These are phyloP conservation scores for Pseudogymnoascus sp. DNA, from an alignment of 2,329 filamentous ascomycete species.

Conservation along the genomic window DNA sequence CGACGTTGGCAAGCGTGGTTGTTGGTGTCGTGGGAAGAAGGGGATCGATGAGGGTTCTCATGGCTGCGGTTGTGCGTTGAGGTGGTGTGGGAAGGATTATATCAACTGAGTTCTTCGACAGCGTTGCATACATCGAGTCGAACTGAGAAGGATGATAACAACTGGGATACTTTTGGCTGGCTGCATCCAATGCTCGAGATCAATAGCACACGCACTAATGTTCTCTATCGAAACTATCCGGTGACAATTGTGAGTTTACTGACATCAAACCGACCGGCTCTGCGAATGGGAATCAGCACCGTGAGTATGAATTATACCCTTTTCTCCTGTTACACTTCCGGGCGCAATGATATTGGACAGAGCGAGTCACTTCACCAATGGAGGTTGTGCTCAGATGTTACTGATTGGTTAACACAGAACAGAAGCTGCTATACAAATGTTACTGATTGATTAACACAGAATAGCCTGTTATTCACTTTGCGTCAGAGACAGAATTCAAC, in stretches of 20 bases:
- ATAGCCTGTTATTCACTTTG: not conserved
- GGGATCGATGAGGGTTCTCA: not conserved
- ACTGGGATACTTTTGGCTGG: not conserved
- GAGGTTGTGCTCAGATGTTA: no score
- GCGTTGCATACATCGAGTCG: not conserved
- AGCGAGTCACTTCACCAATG: not conserved
- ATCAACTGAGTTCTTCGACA: no score
- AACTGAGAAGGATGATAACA: not conserved
- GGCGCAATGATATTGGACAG: not conserved
- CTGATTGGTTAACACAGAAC: no score
- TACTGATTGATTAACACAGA: not conserved
- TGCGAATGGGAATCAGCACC: not conserved
- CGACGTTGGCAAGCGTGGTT: not conserved
- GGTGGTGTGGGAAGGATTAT: no score
- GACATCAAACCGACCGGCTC: not conserved
- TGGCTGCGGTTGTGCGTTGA: not conserved
- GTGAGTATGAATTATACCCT: not conserved
- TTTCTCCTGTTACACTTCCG: not conserved
- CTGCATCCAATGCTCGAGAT: not conserved
- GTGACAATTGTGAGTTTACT: not conserved
- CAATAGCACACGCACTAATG: not conserved
- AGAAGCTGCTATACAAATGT: no score
- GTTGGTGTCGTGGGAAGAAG: no score
- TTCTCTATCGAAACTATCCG: not conserved
- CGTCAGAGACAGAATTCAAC: not conserved